phyloP scores from a whole-genome alignment of 345 rosid genomes.

The Boechera retrofracta region DNA sequence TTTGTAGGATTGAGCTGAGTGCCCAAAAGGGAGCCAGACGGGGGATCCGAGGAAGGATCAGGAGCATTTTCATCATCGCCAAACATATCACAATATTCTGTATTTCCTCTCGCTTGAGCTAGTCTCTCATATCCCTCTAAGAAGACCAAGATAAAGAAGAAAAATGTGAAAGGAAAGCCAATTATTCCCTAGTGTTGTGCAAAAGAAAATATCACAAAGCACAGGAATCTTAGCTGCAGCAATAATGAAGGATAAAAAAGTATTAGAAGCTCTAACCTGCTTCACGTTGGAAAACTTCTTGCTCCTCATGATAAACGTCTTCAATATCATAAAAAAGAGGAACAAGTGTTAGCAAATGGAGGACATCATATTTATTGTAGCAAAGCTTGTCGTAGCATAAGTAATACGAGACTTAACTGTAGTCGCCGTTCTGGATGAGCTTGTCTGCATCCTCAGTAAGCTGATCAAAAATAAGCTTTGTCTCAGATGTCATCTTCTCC shows the following conservation, averaged over 20 bases:
- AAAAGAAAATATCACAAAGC: conserved; percentile 5
- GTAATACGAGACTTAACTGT: conserved; percentile 63
- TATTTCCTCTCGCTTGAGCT: conserved; percentile 60
- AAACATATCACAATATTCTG: conserved; percentile 78
- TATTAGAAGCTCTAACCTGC: conserved; percentile 67
- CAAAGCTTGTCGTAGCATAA: conserved; percentile 15
- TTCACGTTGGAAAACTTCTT: conserved; percentile 80
- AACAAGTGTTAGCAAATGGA: conserved; percentile 29
- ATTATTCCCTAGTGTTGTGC: conserved; percentile 4
- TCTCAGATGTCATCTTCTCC: conserved; percentile 85
- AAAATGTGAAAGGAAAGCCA: conserved; percentile 11
- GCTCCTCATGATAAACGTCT: conserved; percentile 89
- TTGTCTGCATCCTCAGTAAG: conserved; percentile 94
- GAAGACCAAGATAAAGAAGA: conserved; percentile 29
- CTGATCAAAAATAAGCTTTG: conserved; percentile 84
- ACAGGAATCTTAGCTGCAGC: not conserved
- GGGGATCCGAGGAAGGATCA: conserved; percentile 47
- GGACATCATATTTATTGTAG: not conserved
- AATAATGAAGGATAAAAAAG: not conserved
- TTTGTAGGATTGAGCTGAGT: conserved; percentile 47
- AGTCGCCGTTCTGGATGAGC: conserved; percentile 86
- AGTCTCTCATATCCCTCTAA: conserved; percentile 87
- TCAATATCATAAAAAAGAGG: conserved; percentile 38
- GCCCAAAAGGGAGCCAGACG: conserved; percentile 45
- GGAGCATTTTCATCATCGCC: conserved; percentile 68